Conservation (phyloP, 441 rosid genomes). For the Geranium incanum region DNA sequence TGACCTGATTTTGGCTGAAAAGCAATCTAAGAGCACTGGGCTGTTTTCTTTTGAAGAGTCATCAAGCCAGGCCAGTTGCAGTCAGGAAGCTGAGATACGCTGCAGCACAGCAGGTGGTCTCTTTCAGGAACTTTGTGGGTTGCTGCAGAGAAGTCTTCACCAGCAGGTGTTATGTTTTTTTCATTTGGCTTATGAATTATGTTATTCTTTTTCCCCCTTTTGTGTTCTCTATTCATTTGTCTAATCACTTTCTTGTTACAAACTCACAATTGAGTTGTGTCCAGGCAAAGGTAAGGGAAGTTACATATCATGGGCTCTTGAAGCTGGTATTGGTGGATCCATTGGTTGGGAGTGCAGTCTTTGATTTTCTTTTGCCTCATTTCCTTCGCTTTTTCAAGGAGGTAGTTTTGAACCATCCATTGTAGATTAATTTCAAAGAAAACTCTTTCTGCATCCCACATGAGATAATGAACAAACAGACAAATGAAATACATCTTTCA, state of each 20-base stretch:
- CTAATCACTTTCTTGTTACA: slow-evolving; percentile 13
- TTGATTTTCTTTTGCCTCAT: slow-evolving; percentile 73
- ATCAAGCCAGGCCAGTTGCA: slow-evolving; percentile 79
- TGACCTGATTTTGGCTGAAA: slow-evolving; percentile 60
- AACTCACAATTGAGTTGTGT: slow-evolving; percentile 21
- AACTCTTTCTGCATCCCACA: slow-evolving; percentile 10
- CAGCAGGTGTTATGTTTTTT: slow-evolving; percentile 44
- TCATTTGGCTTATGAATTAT: not conserved
- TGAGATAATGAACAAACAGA: not conserved
- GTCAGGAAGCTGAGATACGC: slow-evolving; percentile 60
- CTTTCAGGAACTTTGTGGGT: slow-evolving; percentile 59
- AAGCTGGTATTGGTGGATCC: slow-evolving; percentile 67
- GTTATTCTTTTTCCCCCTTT: slow-evolving; percentile 11
- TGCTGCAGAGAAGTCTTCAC: slow-evolving; percentile 73
- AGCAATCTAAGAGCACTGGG: slow-evolving; percentile 42
- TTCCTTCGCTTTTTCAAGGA: slow-evolving; percentile 56
- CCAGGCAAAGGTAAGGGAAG: slow-evolving; percentile 58
- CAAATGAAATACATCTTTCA: not conserved
- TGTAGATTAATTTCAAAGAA: slow-evolving; percentile 15
- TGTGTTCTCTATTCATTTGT: not conserved
- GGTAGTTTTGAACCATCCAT: slow-evolving; percentile 36
- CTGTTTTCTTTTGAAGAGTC: slow-evolving; percentile 58
- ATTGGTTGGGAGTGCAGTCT: slow-evolving; percentile 40
- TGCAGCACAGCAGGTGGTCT: slow-evolving; percentile 37
- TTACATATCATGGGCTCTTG: slow-evolving; percentile 56